These are phyloP conservation scores for Papiliotrema fonsecae DNA, from an alignment of 1,284 basidiomycete genomes.

Conservation along the genomic window DNA sequence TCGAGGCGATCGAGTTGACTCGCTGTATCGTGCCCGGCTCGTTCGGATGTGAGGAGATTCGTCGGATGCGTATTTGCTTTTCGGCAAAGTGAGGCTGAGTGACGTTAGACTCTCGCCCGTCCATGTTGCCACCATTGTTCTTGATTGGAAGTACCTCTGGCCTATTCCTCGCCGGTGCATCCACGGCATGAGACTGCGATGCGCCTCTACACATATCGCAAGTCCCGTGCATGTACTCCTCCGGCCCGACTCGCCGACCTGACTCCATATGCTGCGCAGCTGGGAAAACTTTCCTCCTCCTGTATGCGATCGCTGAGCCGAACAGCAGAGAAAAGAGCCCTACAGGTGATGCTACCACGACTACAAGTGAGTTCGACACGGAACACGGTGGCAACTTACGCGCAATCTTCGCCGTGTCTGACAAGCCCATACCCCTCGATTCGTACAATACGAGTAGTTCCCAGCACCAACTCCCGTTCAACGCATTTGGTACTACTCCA, in stretches of 20 bases:
- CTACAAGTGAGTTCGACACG: not conserved
- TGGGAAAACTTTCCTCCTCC: not conserved
- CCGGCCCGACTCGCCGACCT: not conserved
- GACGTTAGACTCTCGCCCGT: not conserved
- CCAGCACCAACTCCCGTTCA: not conserved
- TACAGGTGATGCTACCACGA: conserved; percentile 10
- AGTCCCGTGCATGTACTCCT: not conserved
- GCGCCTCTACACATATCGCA: not conserved
- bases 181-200: not conserved
- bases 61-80: conserved; percentile 12
- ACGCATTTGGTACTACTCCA: not conserved
- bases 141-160: too few relatives aligned
- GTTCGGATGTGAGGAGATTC: conserved; percentile 15
- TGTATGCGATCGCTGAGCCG: conserved; percentile 2
- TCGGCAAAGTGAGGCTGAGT: conserved; percentile 19
- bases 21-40: conserved; percentile 14
- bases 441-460: not conserved
- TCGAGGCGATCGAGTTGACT: conserved; percentile 21
- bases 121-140: too few relatives aligned
- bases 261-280: not conserved
- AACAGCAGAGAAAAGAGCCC: conserved; percentile 12
- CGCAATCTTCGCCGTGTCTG: conserved; percentile 9
- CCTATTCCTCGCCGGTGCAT: not conserved
- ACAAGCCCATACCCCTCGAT: not conserved
- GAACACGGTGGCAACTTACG: conserved; percentile 4